Conservation (phyloP, 2,329 filamentous ascomycete genomes). For the Curvularia spicifera region DNA sequence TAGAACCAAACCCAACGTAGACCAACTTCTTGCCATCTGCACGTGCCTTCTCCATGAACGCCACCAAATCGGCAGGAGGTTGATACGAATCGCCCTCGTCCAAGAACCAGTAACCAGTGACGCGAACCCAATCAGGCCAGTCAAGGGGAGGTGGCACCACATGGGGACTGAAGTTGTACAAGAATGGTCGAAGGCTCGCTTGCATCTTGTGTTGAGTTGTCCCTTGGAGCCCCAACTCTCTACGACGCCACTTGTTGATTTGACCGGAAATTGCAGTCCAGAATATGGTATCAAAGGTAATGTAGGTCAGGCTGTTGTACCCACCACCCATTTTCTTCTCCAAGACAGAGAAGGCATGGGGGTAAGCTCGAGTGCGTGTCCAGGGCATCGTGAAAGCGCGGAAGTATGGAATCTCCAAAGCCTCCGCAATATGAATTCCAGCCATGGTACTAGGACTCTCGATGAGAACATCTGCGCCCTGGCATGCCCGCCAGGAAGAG, state of each 20-base stretch:
- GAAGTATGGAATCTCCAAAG: constrained; percentile 91
- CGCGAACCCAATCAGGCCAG: constrained; percentile 96
- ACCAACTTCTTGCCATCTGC: constrained; percentile 87
- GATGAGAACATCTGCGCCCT: constrained; percentile 87
- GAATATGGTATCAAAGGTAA: constrained; percentile 96
- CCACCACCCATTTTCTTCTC: constrained; percentile 93
- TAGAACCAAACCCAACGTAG: constrained; percentile 96
- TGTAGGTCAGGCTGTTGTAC: constrained; percentile 94
- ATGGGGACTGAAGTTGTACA: constrained; percentile 95
- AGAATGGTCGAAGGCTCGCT: constrained; percentile 94
- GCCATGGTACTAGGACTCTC: constrained; percentile 97
- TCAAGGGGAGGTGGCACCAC: constrained; percentile 95
- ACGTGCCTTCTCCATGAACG: constrained; percentile 84
- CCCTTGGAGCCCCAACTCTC: constrained; percentile 75
- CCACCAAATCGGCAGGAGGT: constrained; percentile 75
- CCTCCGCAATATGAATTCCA: constrained; percentile 96
- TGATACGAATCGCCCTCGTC: constrained; percentile 74
- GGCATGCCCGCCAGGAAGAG: constrained; percentile 82
- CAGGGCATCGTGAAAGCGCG: constrained; percentile 98
- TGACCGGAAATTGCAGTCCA: constrained; percentile 93
- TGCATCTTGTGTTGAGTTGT: constrained; percentile 91
- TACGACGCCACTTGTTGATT: constrained; percentile 91
- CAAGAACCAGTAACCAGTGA: constrained; percentile 98
- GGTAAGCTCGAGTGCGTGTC: constrained; percentile 94
- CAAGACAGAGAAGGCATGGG: constrained; percentile 92